Percentiles rank a stretch among this genome's conserved stretches.
phyloP scores from a whole-genome alignment of 345 rosid genomes.

The Pelargonium nanum region DNA sequence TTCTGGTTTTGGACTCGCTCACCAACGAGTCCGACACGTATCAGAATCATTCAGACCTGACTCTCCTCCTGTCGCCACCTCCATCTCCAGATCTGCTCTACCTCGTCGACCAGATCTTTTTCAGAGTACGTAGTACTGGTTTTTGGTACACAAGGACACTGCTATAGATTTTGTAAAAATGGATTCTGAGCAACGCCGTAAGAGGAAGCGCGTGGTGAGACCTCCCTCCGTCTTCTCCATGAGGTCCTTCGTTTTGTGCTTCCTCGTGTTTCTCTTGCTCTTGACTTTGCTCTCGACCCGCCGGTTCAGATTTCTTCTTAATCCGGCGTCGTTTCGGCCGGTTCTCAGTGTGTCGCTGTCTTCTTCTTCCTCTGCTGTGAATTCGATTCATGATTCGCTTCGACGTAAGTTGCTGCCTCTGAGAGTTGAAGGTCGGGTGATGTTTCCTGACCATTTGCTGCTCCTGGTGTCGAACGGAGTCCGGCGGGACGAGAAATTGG shows the following conservation, averaged over 20 bases:
- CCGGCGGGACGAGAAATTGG: constrained; percentile 19
- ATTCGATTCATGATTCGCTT: no score
- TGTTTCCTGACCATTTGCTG: not conserved
- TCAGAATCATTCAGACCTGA: not conserved
- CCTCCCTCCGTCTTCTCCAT: constrained; percentile 1
- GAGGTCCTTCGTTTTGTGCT: not conserved
- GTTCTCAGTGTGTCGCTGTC: no score
- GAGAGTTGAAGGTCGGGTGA: not conserved
- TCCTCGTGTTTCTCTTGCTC: no score
- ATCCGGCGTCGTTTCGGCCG: no score
- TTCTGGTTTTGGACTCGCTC: no score
- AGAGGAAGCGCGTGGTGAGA: constrained; percentile 57
- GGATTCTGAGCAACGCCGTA: constrained; percentile 77
- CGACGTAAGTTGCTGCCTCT: no score
- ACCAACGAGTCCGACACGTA: not conserved
- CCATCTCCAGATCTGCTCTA: not conserved
- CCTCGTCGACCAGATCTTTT: not conserved
- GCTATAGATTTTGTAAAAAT: constrained; percentile 10
- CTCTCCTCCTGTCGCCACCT: no score
- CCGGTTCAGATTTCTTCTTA: no score
- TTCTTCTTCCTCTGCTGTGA: no score
- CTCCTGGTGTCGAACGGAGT: constrained; percentile 23
- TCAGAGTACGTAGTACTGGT: not conserved
- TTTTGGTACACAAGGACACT: no score
- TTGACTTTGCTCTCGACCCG: no score